Base-by-base conservation (phyloP, 75 land plant species). In the Adiantum capillusveneris region DNA sequence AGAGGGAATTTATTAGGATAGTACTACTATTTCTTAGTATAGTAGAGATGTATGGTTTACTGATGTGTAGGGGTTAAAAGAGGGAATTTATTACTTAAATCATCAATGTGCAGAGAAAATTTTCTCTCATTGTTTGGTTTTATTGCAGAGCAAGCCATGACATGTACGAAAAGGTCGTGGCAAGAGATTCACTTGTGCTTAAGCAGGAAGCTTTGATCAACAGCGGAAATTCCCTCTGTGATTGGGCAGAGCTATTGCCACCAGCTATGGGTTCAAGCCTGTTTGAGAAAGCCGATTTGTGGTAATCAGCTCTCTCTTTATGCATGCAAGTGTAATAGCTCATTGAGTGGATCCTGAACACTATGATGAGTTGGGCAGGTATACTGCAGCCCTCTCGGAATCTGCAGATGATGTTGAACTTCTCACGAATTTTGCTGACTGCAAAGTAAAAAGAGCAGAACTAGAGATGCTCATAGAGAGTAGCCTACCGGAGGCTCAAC, bases 371-470 rank as follows among this genome's bases (percentile, higher is more conserved):
- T 71, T 58, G 70, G 58, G 34, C 67, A 71, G 76, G 28, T 76
- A 71, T 66, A 31, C 69, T 14, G 65, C 29, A 36, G 79, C 79
- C 20, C 60, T 76, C 29, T 19, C 41, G 42, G 36, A 18, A 9
- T 37, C 76, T 30, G 64, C 63, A 31, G 79, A 49, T 29, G 79
- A 76, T 76, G 69, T 76, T 14, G 79, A 76, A 31, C 59, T 71
- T 36, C 75, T 72, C 17, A 60, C 60, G 11, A 72, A 76, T 42
- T 43, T 65, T 17, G 79, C 69, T 13, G 79, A 76, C 62, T 72
- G 69, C 24, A 73, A 68, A 65, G 55, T 76, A 22, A 66, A 63
- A 58, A 69, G 75, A 31, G 79, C 79, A 36, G 79, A 76, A 62
- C 59, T 72, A 29, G 34, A 49, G 28, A 49, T 50, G 22, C 67